Evolutionary conservation across 805 yeast species (phyloP).

Genomic region (Dipodascus geniculatus): DNA sequence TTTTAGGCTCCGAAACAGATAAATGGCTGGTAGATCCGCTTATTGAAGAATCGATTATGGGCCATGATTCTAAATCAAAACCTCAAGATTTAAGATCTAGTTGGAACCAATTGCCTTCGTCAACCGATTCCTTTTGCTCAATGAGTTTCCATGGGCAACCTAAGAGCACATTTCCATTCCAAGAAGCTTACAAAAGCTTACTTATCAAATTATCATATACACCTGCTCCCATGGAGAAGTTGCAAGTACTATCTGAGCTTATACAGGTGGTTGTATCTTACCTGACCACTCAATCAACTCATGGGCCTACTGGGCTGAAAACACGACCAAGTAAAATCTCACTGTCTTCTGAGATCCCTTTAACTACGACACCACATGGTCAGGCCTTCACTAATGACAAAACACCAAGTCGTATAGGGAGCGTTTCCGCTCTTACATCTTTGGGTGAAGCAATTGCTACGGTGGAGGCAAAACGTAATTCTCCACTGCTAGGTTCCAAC

Average conservation of each 20-base stretch:
- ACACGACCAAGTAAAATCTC: slow-evolving; percentile 10
- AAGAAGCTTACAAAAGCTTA: slow-evolving; percentile 16
- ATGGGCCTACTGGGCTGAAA: background rate
- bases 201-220: slow-evolving; percentile 15
- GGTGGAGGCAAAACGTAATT: background rate
- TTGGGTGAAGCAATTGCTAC: background rate
- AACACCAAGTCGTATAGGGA: slow-evolving; percentile 4
- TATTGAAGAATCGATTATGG: slow-evolving; percentile 8
- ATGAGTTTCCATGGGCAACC: background rate
- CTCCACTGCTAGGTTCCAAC: background rate
- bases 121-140: background rate
- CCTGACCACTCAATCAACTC: slow-evolving; percentile 3
- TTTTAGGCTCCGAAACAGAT: slow-evolving; percentile 24
- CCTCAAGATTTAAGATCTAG: background rate
- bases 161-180: slow-evolving; percentile 9
- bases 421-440: slow-evolving; percentile 1
- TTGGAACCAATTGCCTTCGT: background rate
- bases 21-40: slow-evolving; percentile 17
- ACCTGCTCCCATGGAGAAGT: slow-evolving; percentile 19
- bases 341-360: slow-evolving; percentile 12
- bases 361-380: slow-evolving; percentile 3
- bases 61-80: slow-evolving; percentile 4
- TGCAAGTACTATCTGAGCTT: slow-evolving; percentile 16
- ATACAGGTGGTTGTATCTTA: slow-evolving; percentile 18
- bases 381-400: background rate